These are phyloP conservation scores for Eucalyptus regnans DNA, from an alignment of 345 rosid genomes.

Conservation along the genomic window DNA sequence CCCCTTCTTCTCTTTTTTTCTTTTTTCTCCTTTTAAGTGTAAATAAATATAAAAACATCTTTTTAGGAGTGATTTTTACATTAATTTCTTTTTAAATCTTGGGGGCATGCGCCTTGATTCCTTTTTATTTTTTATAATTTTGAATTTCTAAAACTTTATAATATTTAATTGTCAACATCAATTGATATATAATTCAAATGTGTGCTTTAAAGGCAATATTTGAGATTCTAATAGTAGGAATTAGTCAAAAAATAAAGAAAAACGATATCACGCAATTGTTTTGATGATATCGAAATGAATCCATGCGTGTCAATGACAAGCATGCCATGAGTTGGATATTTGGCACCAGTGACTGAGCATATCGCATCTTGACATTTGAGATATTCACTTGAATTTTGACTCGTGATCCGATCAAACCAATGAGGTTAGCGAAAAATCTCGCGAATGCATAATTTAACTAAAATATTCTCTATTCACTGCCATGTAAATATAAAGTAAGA, in stretches of 20 bases:
- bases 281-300: not conserved
- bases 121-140: not conserved
- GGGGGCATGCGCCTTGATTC: not conserved
- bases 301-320: rapidly evolving
- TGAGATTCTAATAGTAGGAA: rapidly evolving
- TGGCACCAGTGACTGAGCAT: rapidly evolving
- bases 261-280: rapidly evolving
- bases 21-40: not conserved
- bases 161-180: rapidly evolving
- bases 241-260: not conserved
- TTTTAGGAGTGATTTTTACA: not conserved
- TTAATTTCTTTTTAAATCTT: not conserved
- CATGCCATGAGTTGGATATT: not conserved
- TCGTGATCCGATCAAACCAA: not conserved
- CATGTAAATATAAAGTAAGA: not conserved
- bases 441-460: not conserved
- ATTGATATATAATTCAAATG: rapidly evolving
- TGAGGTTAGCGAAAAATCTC: not conserved
- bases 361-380: not conserved
- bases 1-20: rapidly evolving
- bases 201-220: not conserved
- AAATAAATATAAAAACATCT: not conserved
- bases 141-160: not conserved
- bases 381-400: rapidly evolving
- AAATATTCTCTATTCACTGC: not conserved